phyloP scores from a whole-genome alignment of 2,329 filamentous ascomycete species.

The Colletotrichum camelliae region DNA sequence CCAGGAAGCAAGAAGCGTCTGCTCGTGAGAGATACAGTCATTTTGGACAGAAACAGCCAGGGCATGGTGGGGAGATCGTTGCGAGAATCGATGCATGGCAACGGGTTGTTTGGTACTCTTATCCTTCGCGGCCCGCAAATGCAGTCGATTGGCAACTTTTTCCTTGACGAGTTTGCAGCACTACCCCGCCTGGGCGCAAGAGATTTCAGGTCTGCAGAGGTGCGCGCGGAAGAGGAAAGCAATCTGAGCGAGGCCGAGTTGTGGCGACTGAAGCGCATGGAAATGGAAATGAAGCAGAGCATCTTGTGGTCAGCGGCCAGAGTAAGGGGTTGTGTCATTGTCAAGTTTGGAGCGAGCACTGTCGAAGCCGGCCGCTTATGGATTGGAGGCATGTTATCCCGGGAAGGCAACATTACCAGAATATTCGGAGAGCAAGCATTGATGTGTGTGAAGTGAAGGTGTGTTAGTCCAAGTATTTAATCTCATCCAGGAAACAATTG shows the following conservation, averaged over 20 bases:
- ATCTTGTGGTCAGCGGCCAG: conserved; percentile 84
- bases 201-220: conserved; percentile 70
- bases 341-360: conserved; percentile 86
- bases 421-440: conserved; percentile 83
- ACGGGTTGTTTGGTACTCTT: conserved; percentile 83
- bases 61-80: conserved; percentile 44
- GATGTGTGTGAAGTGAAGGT: conserved; percentile 65
- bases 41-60: conserved; percentile 64
- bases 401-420: conserved; percentile 73
- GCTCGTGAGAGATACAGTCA: conserved; percentile 83
- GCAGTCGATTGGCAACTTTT: conserved; percentile 70
- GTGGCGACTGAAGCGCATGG: conserved; percentile 62
- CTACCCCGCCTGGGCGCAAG: conserved; percentile 83
- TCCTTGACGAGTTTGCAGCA: conserved; percentile 78
- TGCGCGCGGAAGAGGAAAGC: conserved; percentile 42
- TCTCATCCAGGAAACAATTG: neutral
- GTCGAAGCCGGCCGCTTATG: conserved; percentile 84
- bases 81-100: conserved; percentile 71
- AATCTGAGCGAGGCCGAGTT: conserved; percentile 46
- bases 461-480: conserved; percentile 15
- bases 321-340: conserved; percentile 82
- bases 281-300: conserved; percentile 62
- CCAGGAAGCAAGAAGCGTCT: conserved; percentile 56
- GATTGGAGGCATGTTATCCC: conserved; percentile 76
- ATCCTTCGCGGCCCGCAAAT: conserved; percentile 80